Percentiles rank a stretch among this genome's conserved stretches.
Evolutionary conservation across 139 green algal species (phyloP).

Genomic region (Marvania coccoides): DNA sequence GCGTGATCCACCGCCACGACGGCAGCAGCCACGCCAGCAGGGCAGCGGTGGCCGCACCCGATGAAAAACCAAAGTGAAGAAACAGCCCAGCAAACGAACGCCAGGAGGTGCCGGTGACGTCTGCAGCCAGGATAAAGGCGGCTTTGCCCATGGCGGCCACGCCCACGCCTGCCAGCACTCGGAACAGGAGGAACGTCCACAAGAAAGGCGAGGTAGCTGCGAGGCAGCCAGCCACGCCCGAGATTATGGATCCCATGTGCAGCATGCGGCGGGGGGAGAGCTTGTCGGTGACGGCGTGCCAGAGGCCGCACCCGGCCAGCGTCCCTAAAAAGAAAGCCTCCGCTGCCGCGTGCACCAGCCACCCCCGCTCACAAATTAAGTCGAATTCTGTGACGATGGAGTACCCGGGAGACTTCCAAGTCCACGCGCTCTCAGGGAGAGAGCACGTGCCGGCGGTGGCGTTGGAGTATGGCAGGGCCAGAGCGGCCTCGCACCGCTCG

Average conservation of each 20-base stretch:
- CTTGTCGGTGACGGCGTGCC: constrained; percentile 9
- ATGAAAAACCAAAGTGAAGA: constrained; percentile 18
- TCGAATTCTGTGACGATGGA: constrained; percentile 46
- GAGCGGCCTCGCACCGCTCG: background rate
- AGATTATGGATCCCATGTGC: constrained; percentile 5
- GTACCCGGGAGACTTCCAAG: constrained; percentile 16
- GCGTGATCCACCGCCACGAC: constrained; percentile 29
- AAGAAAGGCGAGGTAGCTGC: constrained; percentile 26
- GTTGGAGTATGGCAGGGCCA: background rate
- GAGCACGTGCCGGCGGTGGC: constrained; percentile 23
- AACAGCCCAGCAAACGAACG: constrained; percentile 25
- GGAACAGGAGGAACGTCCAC: constrained; percentile 35
- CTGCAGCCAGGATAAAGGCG: constrained; percentile 40
- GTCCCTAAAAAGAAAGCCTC: constrained; percentile 53
- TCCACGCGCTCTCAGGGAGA: constrained; percentile 17
- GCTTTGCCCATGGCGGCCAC: constrained; percentile 37
- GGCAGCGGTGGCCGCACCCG: constrained; percentile 17
- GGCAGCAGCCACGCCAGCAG: constrained; percentile 41
- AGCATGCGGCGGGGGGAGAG: constrained; percentile 11
- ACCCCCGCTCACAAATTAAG: constrained; percentile 41
- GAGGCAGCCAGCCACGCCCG: constrained; percentile 2
- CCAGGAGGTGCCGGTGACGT: constrained; percentile 45
- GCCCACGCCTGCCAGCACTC: constrained; percentile 37
- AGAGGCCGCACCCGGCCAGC: constrained; percentile 41
- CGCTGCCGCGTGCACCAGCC: constrained; percentile 36